Evolutionary conservation across 2,329 filamentous ascomycete genomes (phyloP).

Genomic region (Nothomitra cinnamomea): DNA sequence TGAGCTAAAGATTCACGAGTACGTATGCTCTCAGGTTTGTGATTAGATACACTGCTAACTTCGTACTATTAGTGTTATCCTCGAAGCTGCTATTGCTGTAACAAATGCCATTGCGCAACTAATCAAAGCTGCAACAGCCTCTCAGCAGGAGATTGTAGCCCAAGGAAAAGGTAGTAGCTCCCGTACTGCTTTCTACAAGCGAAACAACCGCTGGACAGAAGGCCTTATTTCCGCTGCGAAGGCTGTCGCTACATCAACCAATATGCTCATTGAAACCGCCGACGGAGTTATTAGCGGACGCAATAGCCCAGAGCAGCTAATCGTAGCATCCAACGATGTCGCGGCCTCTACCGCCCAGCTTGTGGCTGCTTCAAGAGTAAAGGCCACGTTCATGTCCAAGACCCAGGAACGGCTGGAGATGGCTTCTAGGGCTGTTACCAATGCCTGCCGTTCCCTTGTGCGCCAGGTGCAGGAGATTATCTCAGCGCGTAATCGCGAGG

Average conservation of each 20-base stretch:
- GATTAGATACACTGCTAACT: neutral
- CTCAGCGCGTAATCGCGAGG: conserved; percentile 64
- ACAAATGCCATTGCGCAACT: conserved; percentile 86
- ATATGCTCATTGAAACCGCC: conserved; percentile 92
- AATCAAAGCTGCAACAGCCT: conserved; percentile 84
- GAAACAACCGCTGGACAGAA: conserved; percentile 98
- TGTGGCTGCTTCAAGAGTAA: conserved; percentile 86
- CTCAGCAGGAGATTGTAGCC: conserved; percentile 91
- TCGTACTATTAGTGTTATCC: conserved; percentile 39
- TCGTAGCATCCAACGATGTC: conserved; percentile 94
- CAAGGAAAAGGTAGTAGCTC: conserved; percentile 79
- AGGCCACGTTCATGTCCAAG: conserved; percentile 96
- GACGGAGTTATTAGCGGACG: conserved; percentile 85
- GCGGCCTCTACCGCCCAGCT: conserved; percentile 92
- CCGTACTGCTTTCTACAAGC: conserved; percentile 94
- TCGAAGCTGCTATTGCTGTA: conserved; percentile 83
- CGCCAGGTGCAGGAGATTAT: conserved; percentile 92
- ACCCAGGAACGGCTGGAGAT: conserved; percentile 82
- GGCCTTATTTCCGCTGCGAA: conserved; percentile 94
- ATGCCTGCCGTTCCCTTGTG: conserved; percentile 73
- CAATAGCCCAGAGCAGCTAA: conserved; percentile 90
- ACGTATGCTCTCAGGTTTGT: neutral
- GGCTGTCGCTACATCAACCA: conserved; percentile 83
- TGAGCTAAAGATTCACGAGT: conserved; percentile 84
- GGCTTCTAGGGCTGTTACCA: conserved; percentile 82